Evolutionary conservation across 2,329 filamentous ascomycete genomes (phyloP), one percentile per base, ranked within the genome.

Genomic region (Stagonosporopsis vannaccii): DNA sequence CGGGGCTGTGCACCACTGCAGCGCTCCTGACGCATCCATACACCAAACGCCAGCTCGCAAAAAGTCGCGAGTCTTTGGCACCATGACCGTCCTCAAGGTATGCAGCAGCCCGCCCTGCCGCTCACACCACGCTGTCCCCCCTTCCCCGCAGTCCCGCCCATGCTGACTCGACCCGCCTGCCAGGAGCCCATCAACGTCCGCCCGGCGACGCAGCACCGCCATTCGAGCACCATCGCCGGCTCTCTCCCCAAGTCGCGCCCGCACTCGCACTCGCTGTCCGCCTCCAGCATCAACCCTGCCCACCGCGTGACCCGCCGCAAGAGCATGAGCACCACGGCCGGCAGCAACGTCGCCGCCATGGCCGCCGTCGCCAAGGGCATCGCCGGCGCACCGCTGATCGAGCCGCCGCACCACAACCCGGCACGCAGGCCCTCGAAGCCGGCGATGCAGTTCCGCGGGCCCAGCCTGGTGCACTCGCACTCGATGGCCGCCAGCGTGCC

Each of bases 261-360:
- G 67, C 91, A 92, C 80, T 91, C 91, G 45, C 90, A 95, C 77
- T 94, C 91, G 56, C 82, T 92, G 67, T 89, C 93, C 52, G 85
- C 90, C 57, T 87, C 87, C 66, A 87, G 90, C 56, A 85, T 93
- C 72, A 94, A 93, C 80, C 80, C 88, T 67, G 88, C 87, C 75
- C 90, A 97, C 77, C 90, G 95, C 67, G 87, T 98, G 66, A 92
- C 91, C 68, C 91, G 94, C 71, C 87, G 95, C 69, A 98, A 98
- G 85, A 97, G 93, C 79, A 92, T 96, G 74, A 87, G 86, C 73
- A 92, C 91, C 59, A 89, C 87, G 62, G 85, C 88, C 42, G 84
- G 83, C 43, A 84, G 85, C 75, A 93, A 90, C 77, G 86, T 90
- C 41, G 88, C 90, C 17, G 91, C 90, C 50, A 81, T 94, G 60